Conservation (phyloP, 225 moss, liverwort and hornwort species). For the Bryoerythrophyllum caledonicum region DNA sequence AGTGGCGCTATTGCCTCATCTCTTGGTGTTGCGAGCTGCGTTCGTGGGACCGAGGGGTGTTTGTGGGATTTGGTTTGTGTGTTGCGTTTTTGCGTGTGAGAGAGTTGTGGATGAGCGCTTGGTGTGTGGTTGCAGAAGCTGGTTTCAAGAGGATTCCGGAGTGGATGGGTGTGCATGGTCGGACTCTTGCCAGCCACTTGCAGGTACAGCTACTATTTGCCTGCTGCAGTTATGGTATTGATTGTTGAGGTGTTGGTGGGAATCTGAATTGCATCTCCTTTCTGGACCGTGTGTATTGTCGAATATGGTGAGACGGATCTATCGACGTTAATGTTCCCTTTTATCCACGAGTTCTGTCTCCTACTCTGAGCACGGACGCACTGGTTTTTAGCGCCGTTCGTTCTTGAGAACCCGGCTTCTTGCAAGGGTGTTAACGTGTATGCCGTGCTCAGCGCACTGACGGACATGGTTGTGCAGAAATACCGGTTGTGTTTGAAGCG, state of each 20-base stretch:
- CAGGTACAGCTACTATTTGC: constrained; percentile 43
- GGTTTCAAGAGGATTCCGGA: constrained; percentile 89
- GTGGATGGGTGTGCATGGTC: constrained; percentile 82
- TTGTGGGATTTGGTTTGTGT: not conserved
- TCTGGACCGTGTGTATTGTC: not conserved
- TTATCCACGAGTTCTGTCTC: not conserved
- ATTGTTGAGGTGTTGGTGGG: not conserved
- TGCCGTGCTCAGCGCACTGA: not conserved
- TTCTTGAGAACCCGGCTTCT: not conserved
- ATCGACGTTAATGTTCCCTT: not conserved
- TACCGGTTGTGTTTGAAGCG: constrained; percentile 72
- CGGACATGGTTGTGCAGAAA: constrained; percentile 43
- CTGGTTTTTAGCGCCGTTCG: not conserved
- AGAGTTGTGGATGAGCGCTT: not conserved
- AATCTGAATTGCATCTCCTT: too few relatives aligned
- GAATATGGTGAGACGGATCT: not conserved
- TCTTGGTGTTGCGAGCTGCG: not conserved
- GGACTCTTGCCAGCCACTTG: constrained; percentile 83
- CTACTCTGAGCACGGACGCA: not conserved
- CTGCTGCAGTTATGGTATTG: not conserved
- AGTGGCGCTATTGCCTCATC: constrained; percentile 26
- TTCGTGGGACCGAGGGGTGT: not conserved
- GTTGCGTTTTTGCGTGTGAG: not conserved
- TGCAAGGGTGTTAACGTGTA: not conserved
- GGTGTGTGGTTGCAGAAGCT: constrained; percentile 60